Evolutionary conservation across 768 basidiomycete genomes (phyloP).

Genomic region (Rhizopogon roseolus): DNA sequence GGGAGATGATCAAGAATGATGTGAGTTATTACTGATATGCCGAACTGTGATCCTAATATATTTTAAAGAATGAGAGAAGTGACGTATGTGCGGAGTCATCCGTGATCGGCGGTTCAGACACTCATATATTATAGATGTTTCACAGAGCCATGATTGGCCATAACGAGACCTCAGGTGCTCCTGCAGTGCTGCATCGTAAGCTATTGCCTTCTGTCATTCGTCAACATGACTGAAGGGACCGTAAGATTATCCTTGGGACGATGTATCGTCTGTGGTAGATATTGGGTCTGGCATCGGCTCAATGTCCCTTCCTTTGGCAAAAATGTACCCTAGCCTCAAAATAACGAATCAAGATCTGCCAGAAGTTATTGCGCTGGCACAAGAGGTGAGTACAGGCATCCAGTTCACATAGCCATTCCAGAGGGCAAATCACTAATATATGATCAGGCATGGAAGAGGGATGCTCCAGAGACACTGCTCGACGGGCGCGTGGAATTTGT

Average conservation of each 20-base stretch:
- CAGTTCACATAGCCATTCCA: background rate
- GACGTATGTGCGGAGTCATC: conserved; percentile 5
- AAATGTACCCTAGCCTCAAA: conserved; percentile 20
- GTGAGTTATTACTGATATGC: conserved; percentile 6
- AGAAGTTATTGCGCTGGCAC: conserved; percentile 16
- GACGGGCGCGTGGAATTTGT: conserved; percentile 11
- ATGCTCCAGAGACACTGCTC: conserved; percentile 15
- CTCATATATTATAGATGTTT: conserved; percentile 11
- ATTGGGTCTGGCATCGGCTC: conserved; percentile 24
- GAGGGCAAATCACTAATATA: background rate
- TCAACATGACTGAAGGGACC: background rate
- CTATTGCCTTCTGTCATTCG: background rate
- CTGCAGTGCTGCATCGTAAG: conserved; percentile 20
- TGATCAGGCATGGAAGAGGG: conserved; percentile 8
- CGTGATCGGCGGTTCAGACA: background rate
- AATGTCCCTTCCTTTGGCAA: conserved; percentile 21
- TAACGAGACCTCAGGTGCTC: conserved; percentile 13
- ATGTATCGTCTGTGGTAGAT: conserved; percentile 21
- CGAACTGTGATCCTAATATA: background rate
- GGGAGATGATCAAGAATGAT: conserved; percentile 18
- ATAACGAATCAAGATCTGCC: conserved; percentile 25
- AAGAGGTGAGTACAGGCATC: conserved; percentile 10
- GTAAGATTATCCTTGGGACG: conserved; percentile 14
- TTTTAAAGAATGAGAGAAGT: conserved; percentile 8
- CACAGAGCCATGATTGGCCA: conserved; percentile 20